These are phyloP conservation scores for Leishmania amazonensis DNA, from an alignment of 208 protist species.

Conservation along the genomic window DNA sequence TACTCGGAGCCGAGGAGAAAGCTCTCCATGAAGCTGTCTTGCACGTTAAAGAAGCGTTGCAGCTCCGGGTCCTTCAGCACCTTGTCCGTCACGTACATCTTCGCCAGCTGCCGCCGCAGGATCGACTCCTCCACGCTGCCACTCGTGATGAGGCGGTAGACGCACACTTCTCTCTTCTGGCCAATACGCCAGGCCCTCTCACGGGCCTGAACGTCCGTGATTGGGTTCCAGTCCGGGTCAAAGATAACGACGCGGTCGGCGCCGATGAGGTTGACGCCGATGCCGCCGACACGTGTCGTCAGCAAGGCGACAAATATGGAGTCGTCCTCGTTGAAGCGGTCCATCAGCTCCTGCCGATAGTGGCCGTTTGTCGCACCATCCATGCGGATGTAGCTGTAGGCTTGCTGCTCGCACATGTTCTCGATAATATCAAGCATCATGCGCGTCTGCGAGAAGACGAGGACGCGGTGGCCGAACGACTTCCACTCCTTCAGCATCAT, in stretches of 20 bases:
- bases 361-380: constrained; percentile 94
- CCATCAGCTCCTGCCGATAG: constrained; percentile 89
- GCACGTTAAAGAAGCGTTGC: constrained; percentile 93
- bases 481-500: constrained; percentile 95
- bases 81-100: constrained; percentile 95
- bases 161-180: constrained; percentile 94
- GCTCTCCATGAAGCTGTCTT: constrained; percentile 88
- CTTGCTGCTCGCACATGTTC: constrained; percentile 74
- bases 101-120: constrained; percentile 96
- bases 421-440: constrained; percentile 99
- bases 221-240: constrained; percentile 98
- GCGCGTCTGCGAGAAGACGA: constrained; percentile 97
- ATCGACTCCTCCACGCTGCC: constrained; percentile 99
- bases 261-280: constrained; percentile 98
- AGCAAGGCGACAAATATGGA: constrained; percentile 96
- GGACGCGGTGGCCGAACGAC: constrained; percentile 89
- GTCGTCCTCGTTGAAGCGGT: constrained; percentile 95
- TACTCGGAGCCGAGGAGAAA: constrained; percentile 92
- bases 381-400: constrained; percentile 93
- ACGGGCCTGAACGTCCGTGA: constrained; percentile 89
- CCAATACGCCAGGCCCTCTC: constrained; percentile 98
- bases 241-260: constrained; percentile 98
- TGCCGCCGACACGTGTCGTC: constrained; percentile 96
- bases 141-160: constrained; percentile 97
- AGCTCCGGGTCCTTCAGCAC: constrained; percentile 96